Conservation (phyloP, 331 rosid genomes). For the Cydonia oblonga region DNA sequence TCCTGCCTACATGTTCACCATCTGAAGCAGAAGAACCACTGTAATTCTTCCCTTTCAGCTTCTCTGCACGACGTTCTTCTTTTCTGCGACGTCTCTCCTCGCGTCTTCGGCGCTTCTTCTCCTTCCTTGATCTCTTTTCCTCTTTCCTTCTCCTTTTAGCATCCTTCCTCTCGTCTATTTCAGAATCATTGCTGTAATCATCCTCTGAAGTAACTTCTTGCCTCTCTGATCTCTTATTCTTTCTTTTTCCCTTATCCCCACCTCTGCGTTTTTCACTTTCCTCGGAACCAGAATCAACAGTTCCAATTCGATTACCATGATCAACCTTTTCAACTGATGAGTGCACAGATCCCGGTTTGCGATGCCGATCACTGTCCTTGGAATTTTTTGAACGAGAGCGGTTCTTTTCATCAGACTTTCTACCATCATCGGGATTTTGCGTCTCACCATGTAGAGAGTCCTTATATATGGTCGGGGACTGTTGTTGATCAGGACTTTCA, state of each 20-base stretch:
- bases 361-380: slow-evolving; percentile 25
- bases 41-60: slow-evolving; percentile 53
- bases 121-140: slow-evolving; percentile 69
- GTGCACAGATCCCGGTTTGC: slow-evolving; percentile 25
- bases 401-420: slow-evolving; percentile 38
- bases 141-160: slow-evolving; percentile 77
- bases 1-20: slow-evolving; percentile 31
- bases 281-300: slow-evolving; percentile 52
- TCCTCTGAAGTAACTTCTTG: slow-evolving; percentile 49
- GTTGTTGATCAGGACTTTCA: slow-evolving; percentile 30
- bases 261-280: slow-evolving; percentile 44
- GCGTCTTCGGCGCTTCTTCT: slow-evolving; percentile 70
- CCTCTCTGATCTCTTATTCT: slow-evolving; percentile 75
- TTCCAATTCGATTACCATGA: slow-evolving; percentile 24
- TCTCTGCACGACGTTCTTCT: slow-evolving; percentile 74
- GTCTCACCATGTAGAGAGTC: slow-evolving; percentile 33
- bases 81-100: slow-evolving; percentile 63
- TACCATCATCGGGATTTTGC: slow-evolving; percentile 33
- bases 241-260: slow-evolving; percentile 53
- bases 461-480: slow-evolving; percentile 27
- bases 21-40: slow-evolving; percentile 50
- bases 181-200: slow-evolving; percentile 61
- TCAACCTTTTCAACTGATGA: slow-evolving; percentile 29
- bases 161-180: slow-evolving; percentile 63
- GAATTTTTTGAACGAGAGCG: slow-evolving; percentile 23